Evolutionary conservation across 1,139 yeast species (phyloP).

Genomic region (Yamadazyma atmosphaerica): DNA sequence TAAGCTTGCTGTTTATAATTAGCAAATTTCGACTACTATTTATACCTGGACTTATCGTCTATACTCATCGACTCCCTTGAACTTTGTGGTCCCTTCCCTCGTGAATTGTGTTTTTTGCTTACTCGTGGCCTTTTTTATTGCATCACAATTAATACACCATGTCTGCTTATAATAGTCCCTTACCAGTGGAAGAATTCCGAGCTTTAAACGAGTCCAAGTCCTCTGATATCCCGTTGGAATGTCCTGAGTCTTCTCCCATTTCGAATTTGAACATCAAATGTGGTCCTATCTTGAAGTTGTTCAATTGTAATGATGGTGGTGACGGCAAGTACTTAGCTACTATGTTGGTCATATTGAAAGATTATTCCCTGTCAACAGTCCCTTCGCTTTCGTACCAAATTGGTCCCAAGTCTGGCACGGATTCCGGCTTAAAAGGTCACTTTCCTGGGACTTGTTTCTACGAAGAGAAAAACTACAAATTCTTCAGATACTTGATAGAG

Average conservation of each 20-base stretch:
- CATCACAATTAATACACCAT: not conserved
- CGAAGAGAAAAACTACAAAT: constrained; percentile 49
- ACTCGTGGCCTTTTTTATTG: too few relatives aligned
- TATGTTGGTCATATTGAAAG: constrained; percentile 59
- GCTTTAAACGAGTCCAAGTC: constrained; percentile 25
- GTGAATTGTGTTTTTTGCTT: too few relatives aligned
- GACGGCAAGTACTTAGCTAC: constrained; percentile 60
- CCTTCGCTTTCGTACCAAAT: constrained; percentile 41
- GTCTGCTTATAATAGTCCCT: constrained; percentile 16
- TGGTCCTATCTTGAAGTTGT: constrained; percentile 75
- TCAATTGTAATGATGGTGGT: constrained; percentile 56
- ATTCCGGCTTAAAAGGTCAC: constrained; percentile 31
- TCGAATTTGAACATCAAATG: constrained; percentile 53
- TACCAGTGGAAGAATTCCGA: constrained; percentile 32
- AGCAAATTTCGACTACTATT: not conserved
- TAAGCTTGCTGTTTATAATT: constrained; percentile 1
- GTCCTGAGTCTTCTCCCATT: constrained; percentile 28
- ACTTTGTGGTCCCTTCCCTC: too few relatives aligned
- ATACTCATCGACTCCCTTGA: too few relatives aligned
- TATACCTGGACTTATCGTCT: too few relatives aligned
- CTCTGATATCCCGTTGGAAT: constrained; percentile 25
- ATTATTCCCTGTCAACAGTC: constrained; percentile 21
- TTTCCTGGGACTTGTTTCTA: constrained; percentile 47
- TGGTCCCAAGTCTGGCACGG: constrained; percentile 22
- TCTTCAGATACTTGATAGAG: constrained; percentile 63